A percentile compares a stretch with the other conserved stretches of the same genome.
Conservation (phyloP, 2,329 filamentous ascomycete species). For the Colletotrichum lindemuthianum region DNA sequence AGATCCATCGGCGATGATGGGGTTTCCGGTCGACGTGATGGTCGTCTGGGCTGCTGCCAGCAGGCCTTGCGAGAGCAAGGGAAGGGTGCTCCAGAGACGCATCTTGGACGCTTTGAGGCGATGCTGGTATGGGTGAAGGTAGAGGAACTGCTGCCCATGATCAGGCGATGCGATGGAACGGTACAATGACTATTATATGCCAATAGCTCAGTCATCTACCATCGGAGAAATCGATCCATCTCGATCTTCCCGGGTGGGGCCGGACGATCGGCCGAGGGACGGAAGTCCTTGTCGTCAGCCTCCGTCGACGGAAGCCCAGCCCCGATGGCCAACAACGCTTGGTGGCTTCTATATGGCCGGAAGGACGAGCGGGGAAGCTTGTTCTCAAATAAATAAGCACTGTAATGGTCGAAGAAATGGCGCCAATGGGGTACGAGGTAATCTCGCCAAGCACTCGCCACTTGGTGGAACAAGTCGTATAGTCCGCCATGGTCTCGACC, state of each 20-base stretch:
- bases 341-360: constrained; percentile 15
- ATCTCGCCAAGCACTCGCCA: not conserved
- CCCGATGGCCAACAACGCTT: constrained; percentile 3
- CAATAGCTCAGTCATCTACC: too few species aligned
- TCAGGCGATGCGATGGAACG: too few species aligned
- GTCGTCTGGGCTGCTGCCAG: constrained; percentile 31
- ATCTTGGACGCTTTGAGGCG: too few species aligned
- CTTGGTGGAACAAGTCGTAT: too few species aligned
- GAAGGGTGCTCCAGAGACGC: not conserved
- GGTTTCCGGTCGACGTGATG: constrained; percentile 46
- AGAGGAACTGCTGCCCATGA: not conserved
- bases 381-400: not conserved
- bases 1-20: constrained; percentile 48
- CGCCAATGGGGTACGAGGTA: not conserved
- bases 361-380: not conserved
- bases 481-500: too few species aligned
- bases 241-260: too few species aligned
- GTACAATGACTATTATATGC: too few species aligned
- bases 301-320: not conserved
- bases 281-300: not conserved
- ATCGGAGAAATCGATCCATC: too few species aligned
- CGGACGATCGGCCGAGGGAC: not conserved
- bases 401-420: not conserved
- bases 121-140: too few species aligned
- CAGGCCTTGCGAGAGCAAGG: constrained; percentile 9